Evolutionary conservation across 768 basidiomycete species (phyloP), one percentile per base, ranked within the genome.

Genomic region (Paxillus rubicundulus): DNA sequence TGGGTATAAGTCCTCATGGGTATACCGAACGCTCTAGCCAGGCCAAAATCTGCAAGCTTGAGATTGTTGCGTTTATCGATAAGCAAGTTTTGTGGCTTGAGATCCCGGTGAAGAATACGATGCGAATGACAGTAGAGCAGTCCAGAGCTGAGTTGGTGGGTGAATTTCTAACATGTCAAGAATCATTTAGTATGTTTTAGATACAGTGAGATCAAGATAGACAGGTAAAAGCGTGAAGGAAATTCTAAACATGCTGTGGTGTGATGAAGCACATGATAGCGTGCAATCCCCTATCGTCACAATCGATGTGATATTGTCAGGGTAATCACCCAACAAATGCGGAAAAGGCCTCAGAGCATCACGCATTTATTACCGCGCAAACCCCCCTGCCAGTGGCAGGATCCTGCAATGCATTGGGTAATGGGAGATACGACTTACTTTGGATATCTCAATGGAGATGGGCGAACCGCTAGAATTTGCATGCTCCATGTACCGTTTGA

Each of bases 1-100:
- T 98, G 97, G 14, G 96, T 99, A 69, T 98, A 99, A n/a, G 96
- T 97, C 61, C 97, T 80, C 78, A 99, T 86, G 38, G 97, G 97
- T 61, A 99, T 98, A 53, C 97, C 97, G 68, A 99, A 99, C 10
- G 96, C 96, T 54, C 96, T 79, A 2, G 96, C 95, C 40, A 98
- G 80, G 38, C 96, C 96, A 64, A 98, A 98, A 73, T 98, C 96
- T 13, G 92, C 95, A 21, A 98, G 82, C 72, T 98, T 98, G 49
- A 98, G 81, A 67, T 97, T 96, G 57, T 91, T 85, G 47, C 83
- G 74, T 58, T 84, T 86, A 75, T 94, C 87, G 67, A 98, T 97
- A 53, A 98, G 80, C 50, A 98, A 74, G 71, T 98, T 98, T 73
- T 98, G 95, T 1, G 93, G 93, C 70, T 96, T 98, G 59, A 98